Base-by-base conservation (phyloP, 2,329 filamentous ascomycete species). In the Dactylellina sp. region DNA sequence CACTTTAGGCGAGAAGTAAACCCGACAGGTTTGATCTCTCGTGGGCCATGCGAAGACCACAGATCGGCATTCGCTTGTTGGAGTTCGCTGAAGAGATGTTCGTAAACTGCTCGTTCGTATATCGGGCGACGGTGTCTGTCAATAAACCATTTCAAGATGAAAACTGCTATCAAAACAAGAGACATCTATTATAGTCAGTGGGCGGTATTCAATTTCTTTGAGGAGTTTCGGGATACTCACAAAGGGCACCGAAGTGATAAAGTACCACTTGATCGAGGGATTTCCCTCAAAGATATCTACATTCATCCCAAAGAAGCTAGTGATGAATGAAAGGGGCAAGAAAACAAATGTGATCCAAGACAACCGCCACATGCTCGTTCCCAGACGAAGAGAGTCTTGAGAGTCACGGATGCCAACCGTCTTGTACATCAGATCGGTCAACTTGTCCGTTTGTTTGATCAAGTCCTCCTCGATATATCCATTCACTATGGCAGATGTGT, bases 391-490 rank as follows among this genome's bases (percentile, higher is more conserved):
- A 0, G 81, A 84, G 63, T 84, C 82, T 1, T 84, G 80, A 1
- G 84, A 83, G 76, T 86, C 85, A 28, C 84, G 81, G 60, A 86
- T 86, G 2, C 82, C 84, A 3, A 86, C 84, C 7, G 81, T 83
- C 75, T 85, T 85, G 76, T 86, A 86, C 81, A 86, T 83, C 25
- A 83, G 70, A 68, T 85, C 84, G 28, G 82, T 84, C 22, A 86
- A 79, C 59, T 82, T 84, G 24, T 82, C 81, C 0, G 84, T 85
- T 2, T 84, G 84, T 57, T 84, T 83, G 5, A 85, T 80, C 52
- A 86, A 80, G 75, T 85, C 84, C 71, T 85, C 83, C 25, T 83
- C 80, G 55, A 85, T 83, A 46, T 81, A 80, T n/a, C 81, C 83
- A 3, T 80, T 81, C n/a, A 85, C 71, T 75, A 77, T 16, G 22